phyloP scores from a whole-genome alignment of 768 basidiomycete species.

The Mycena kentingensis region DNA sequence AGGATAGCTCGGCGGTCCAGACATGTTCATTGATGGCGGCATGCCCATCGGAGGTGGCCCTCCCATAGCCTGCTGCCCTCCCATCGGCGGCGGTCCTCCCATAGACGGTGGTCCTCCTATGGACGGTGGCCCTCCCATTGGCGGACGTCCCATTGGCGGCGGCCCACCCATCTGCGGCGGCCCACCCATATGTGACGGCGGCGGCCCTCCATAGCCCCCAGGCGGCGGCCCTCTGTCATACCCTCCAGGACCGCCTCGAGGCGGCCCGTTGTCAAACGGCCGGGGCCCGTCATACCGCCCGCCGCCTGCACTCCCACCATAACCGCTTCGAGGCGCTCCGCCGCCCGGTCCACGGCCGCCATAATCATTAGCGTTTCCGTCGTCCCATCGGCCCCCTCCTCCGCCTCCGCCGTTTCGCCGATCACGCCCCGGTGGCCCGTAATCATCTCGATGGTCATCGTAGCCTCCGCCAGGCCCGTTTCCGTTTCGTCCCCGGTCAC shows the following conservation, averaged over 20 bases:
- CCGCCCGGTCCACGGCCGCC: slow-evolving; percentile 34
- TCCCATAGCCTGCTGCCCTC: neutral
- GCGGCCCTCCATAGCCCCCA: slow-evolving; percentile 32
- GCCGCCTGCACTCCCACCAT: slow-evolving; percentile 20
- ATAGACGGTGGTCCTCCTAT: no score
- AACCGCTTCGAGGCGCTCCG: slow-evolving; percentile 24
- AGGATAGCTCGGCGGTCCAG: neutral
- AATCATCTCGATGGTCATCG: slow-evolving; percentile 42
- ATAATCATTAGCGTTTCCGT: slow-evolving; percentile 42
- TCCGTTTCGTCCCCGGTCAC: slow-evolving; percentile 52
- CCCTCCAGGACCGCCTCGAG: no score
- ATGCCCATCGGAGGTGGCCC: no score
- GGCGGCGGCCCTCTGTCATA: slow-evolving; percentile 15
- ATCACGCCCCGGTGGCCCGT: slow-evolving; percentile 30
- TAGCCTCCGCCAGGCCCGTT: slow-evolving; percentile 36
- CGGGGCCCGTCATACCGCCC: slow-evolving; percentile 32
- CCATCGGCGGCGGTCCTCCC: slow-evolving; percentile 1
- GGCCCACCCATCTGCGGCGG: neutral
- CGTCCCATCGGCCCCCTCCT: slow-evolving; percentile 45
- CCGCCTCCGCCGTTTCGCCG: slow-evolving; percentile 34
- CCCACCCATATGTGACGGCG: slow-evolving; percentile 27
- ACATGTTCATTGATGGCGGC: neutral
- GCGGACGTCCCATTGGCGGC: neutral
- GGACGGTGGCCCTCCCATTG: no score
- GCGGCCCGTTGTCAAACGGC: slow-evolving; percentile 17